phyloP scores from a whole-genome alignment of 2,329 filamentous ascomycete genomes.

The Trichophyton equinum region DNA sequence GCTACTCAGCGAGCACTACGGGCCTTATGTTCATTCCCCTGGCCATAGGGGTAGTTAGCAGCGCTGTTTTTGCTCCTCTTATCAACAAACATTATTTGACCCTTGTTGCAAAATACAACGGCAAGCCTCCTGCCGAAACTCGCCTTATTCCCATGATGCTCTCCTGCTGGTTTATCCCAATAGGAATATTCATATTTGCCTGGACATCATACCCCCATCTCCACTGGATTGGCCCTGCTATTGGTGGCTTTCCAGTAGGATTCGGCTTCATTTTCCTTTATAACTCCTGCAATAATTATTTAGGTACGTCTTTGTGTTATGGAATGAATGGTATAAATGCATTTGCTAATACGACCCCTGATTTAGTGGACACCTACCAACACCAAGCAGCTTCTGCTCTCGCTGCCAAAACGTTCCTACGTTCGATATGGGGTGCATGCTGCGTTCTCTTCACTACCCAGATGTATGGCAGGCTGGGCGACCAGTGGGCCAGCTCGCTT shows the following conservation, averaged over 20 bases:
- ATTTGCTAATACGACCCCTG: conserved; percentile 11
- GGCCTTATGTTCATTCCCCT: conserved; percentile 81
- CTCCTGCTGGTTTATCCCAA: conserved; percentile 59
- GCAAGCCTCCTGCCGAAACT: conserved; percentile 62
- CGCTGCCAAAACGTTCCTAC: conserved; percentile 68
- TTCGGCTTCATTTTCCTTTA: conserved; percentile 78
- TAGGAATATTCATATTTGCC: conserved; percentile 55
- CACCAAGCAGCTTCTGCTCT: conserved; percentile 69
- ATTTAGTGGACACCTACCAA: conserved; percentile 50
- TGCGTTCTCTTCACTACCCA: conserved; percentile 69
- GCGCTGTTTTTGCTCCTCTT: conserved; percentile 54
- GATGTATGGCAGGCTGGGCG: conserved; percentile 61
- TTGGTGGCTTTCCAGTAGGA: conserved; percentile 60
- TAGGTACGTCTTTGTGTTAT: conserved; percentile 26
- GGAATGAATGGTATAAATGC: too few relatives aligned
- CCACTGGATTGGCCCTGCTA: conserved; percentile 57
- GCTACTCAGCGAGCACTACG: conserved; percentile 58
- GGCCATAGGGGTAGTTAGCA: conserved; percentile 59
- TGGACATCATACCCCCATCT: conserved; percentile 55
- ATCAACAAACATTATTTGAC: conserved; percentile 73
- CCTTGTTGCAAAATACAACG: conserved; percentile 49
- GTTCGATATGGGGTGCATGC: conserved; percentile 66
- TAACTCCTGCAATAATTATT: conserved; percentile 65
- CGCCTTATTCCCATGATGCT: conserved; percentile 74
- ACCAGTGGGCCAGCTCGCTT: conserved; percentile 64